Evolutionary conservation across 1,284 basidiomycete species (phyloP).

Genomic region (Laetiporus sulphureus): DNA sequence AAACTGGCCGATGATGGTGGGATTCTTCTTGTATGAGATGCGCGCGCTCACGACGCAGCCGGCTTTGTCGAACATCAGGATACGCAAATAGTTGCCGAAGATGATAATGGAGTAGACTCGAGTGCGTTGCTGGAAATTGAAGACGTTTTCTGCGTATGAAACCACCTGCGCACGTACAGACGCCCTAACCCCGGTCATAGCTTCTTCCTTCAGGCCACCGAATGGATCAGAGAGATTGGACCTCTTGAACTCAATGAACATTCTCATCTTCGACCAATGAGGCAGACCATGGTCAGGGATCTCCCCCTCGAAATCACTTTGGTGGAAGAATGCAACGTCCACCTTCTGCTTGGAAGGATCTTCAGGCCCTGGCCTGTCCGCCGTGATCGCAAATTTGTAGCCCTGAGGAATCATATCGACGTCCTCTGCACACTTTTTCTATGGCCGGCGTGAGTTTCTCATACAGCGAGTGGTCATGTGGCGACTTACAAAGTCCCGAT

Average conservation of each 20-base stretch:
- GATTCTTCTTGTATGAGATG: slow-evolving; percentile 7
- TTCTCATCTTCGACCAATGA: background rate
- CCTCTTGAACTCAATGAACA: background rate
- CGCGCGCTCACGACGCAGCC: slow-evolving; percentile 6
- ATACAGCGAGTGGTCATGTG: background rate
- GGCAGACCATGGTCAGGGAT: background rate
- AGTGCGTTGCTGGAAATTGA: slow-evolving; percentile 7
- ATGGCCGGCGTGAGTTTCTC: background rate
- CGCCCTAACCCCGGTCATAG: background rate
- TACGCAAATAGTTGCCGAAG: slow-evolving; percentile 8
- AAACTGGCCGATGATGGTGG: slow-evolving; percentile 8
- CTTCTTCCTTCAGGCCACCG: background rate
- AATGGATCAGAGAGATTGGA: slow-evolving; percentile 3
- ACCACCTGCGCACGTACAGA: slow-evolving; percentile 6
- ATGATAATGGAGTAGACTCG: slow-evolving; percentile 7
- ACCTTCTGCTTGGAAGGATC: background rate
- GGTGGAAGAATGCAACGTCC: background rate
- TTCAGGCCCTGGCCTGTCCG: background rate
- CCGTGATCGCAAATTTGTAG: background rate
- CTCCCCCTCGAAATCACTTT: background rate
- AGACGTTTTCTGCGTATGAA: slow-evolving; percentile 6
- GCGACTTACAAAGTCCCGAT: background rate
- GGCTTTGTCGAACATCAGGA: slow-evolving; percentile 9
- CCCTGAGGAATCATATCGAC: background rate
- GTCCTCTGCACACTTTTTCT: background rate